These are phyloP conservation scores for Scutellaria barbata DNA, from an alignment of 257 asterid genomes.

Conservation along the genomic window DNA sequence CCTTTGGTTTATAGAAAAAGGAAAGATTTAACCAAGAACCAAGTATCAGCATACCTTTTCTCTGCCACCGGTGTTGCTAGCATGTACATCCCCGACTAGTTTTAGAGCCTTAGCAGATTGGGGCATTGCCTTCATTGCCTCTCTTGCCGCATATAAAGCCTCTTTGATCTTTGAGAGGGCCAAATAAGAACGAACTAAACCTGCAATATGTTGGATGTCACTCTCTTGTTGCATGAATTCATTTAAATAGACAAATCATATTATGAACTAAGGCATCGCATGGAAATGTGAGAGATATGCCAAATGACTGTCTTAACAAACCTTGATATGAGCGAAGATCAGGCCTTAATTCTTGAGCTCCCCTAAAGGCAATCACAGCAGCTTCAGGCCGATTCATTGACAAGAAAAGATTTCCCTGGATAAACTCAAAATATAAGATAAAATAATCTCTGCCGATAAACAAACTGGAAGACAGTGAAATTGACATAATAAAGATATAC, in stretches of 20 bases:
- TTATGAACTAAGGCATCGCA: conserved; percentile 19
- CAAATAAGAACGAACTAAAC: conserved; percentile 88
- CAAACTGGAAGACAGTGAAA: conserved; percentile 13
- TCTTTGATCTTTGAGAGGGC: conserved; percentile 88
- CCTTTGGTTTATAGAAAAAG: no score
- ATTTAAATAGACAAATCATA: neutral
- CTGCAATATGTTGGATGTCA: conserved; percentile 47
- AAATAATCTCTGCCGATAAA: neutral
- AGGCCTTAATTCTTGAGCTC: conserved; percentile 95
- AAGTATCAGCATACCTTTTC: conserved; percentile 60
- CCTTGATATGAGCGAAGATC: conserved; percentile 99
- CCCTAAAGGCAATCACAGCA: conserved; percentile 80
- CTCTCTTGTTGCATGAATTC: conserved; percentile 18
- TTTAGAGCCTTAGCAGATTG: conserved; percentile 96
- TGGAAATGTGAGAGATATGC: neutral
- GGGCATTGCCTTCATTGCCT: conserved; percentile 99
- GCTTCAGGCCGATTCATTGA: conserved; percentile 90
- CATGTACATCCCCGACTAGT: conserved; percentile 98
- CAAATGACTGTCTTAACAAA: conserved; percentile 33
- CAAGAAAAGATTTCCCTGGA: conserved; percentile 87
- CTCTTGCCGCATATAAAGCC: conserved; percentile 92
- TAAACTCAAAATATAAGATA: conserved; percentile 27
- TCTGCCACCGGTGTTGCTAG: conserved; percentile 85
- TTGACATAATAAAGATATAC: neutral
- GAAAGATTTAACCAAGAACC: neutral